A percentile compares a stretch with the other conserved stretches of the same genome.
These are phyloP conservation scores for Fraxinus americana DNA, from an alignment of 257 asterid species.

Conservation along the genomic window DNA sequence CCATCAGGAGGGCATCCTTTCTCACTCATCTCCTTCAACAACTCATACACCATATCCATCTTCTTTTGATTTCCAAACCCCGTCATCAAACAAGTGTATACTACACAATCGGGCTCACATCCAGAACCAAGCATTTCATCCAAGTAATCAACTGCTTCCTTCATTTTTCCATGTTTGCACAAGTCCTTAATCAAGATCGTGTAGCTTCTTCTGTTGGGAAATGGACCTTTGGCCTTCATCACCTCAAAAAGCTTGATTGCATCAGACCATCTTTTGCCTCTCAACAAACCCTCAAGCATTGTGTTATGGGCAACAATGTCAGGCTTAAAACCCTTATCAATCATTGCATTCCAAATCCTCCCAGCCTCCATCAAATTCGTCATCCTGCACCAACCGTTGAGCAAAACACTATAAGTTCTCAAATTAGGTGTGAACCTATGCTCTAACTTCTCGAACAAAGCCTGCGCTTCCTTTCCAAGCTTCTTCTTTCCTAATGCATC, in stretches of 20 bases:
- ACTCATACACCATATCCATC: slow-evolving; percentile 64
- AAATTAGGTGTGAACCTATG: slow-evolving; percentile 64
- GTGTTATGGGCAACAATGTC: slow-evolving; percentile 78
- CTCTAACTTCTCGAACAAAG: slow-evolving; percentile 72
- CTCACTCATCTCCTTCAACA: slow-evolving; percentile 76
- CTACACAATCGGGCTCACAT: slow-evolving; percentile 65
- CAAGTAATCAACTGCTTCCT: slow-evolving; percentile 57
- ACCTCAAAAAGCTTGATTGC: slow-evolving; percentile 72
- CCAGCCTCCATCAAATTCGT: slow-evolving; percentile 89
- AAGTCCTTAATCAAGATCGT: slow-evolving; percentile 63
- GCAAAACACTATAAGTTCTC: slow-evolving; percentile 66
- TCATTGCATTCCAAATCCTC: slow-evolving; percentile 81
- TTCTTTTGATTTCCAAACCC: slow-evolving; percentile 73
- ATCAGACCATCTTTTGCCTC: slow-evolving; percentile 56
- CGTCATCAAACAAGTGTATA: slow-evolving; percentile 70
- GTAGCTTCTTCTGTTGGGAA: slow-evolving; percentile 71
- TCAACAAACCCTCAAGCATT: slow-evolving; percentile 81
- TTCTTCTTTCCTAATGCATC: slow-evolving; percentile 85
- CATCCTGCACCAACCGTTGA: slow-evolving; percentile 82
- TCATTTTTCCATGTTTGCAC: slow-evolving; percentile 65
- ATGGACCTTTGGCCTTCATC: slow-evolving; percentile 79
- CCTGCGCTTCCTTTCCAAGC: slow-evolving; percentile 80
- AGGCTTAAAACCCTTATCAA: slow-evolving; percentile 75
- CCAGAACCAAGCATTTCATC: slow-evolving; percentile 64
- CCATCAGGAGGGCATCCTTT: slow-evolving; percentile 77